phyloP scores from a whole-genome alignment of 768 basidiomycete genomes.

The Strobilomyces confusus region DNA sequence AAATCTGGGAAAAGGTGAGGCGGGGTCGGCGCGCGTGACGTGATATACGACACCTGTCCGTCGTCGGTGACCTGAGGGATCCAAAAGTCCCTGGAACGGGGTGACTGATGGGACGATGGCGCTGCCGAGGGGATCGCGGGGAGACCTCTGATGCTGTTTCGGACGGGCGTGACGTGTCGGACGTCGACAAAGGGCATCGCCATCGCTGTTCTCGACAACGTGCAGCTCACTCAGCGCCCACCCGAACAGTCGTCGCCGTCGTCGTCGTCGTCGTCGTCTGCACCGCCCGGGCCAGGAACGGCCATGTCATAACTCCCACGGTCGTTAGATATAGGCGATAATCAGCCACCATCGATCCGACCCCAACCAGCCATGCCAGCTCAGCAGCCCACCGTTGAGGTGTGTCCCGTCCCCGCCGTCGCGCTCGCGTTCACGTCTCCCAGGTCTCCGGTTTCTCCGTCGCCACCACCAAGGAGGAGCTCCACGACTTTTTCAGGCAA shows the following conservation, averaged over 20 bases:
- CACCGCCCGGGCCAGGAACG: slow-evolving; percentile 6
- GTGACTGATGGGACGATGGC: background rate
- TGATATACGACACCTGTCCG: slow-evolving; percentile 60
- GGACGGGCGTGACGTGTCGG: slow-evolving; percentile 1
- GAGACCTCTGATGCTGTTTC: slow-evolving; percentile 28
- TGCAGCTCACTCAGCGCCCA: background rate
- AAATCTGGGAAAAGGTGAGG: slow-evolving; percentile 56
- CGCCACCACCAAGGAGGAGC: slow-evolving; percentile 58
- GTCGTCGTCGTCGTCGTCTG: slow-evolving; percentile 7
- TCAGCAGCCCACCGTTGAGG: slow-evolving; percentile 28
- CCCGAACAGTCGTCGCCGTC: slow-evolving; percentile 6
- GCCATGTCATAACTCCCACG: slow-evolving; percentile 19
- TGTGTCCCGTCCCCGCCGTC: slow-evolving; percentile 22
- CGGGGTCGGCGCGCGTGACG: background rate
- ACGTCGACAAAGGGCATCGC: slow-evolving; percentile 6
- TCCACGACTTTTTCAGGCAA: slow-evolving; percentile 81
- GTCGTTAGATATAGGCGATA: background rate
- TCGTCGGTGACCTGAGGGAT: slow-evolving; percentile 78
- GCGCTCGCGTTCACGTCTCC: background rate
- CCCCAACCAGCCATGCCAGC: slow-evolving; percentile 16
- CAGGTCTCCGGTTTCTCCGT: slow-evolving; percentile 73
- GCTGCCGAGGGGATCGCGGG: slow-evolving; percentile 23
- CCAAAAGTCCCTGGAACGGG: slow-evolving; percentile 73
- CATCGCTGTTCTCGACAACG: slow-evolving; percentile 19
- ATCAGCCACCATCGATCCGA: background rate